Evolutionary conservation across 306 rosid genomes (phyloP).

Genomic region (Hippophae gyantsensis): DNA sequence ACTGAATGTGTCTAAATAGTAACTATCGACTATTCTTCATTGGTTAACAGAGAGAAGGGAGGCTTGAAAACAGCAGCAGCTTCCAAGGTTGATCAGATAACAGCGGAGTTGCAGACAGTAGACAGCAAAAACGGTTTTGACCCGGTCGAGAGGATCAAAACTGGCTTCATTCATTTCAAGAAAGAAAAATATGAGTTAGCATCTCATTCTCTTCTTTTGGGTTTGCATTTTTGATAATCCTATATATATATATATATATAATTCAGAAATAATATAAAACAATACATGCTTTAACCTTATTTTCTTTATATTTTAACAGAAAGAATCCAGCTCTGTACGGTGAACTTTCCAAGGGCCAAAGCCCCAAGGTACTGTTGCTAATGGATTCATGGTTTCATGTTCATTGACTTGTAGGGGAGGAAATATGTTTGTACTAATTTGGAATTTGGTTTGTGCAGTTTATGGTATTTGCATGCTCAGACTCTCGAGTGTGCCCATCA

Average conservation of each 20-base stretch:
- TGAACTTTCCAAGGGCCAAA: constrained; percentile 91
- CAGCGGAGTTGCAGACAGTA: constrained; percentile 45
- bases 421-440: not conserved
- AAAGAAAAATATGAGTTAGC: constrained; percentile 88
- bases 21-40: not conserved
- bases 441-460: constrained; percentile 33
- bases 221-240: not conserved
- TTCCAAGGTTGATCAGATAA: constrained; percentile 65
- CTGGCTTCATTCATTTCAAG: constrained; percentile 76
- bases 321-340: constrained; percentile 64
- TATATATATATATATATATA: too few relatives aligned
- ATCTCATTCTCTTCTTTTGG: not conserved
- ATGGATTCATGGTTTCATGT: not conserved
- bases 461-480: constrained; percentile 97
- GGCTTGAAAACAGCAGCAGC: constrained; percentile 60
- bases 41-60: constrained; percentile 49
- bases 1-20: not conserved
- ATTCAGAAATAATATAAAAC: not conserved
- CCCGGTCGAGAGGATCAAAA: constrained; percentile 71
- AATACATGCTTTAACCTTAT: not conserved
- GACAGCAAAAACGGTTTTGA: constrained; percentile 31
- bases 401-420: too few relatives aligned
- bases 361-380: constrained; percentile 56
- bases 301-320: constrained; percentile 25
- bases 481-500: constrained; percentile 96